Conservation (phyloP, 2,329 filamentous ascomycete species). For the Xylariaceae sp. region DNA sequence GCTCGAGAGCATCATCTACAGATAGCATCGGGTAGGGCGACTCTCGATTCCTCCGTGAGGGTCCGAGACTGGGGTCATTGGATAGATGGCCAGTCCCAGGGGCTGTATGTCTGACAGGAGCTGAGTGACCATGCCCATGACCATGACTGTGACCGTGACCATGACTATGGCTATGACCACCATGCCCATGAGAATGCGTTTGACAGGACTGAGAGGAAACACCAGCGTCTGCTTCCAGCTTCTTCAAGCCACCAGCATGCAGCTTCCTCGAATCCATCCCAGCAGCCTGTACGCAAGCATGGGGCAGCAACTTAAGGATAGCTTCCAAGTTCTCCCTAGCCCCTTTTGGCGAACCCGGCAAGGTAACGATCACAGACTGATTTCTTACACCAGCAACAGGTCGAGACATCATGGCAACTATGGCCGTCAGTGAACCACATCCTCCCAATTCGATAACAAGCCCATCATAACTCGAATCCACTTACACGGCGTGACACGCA, state of each 20-base stretch:
- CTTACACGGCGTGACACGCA: conserved; percentile 85
- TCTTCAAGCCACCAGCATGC: conserved; percentile 75
- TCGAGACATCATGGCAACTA: conserved; percentile 94
- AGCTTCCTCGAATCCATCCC: conserved; percentile 75
- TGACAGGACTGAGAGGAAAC: conserved; percentile 37
- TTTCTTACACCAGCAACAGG: conserved; percentile 85
- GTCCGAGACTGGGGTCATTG: conserved; percentile 56
- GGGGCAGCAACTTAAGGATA: conserved; percentile 82
- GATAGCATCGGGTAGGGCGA: conserved; percentile 91
- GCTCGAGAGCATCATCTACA: conserved; percentile 70
- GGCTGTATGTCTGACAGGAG: conserved; percentile 67
- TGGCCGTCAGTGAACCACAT: not conserved
- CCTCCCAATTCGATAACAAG: not conserved
- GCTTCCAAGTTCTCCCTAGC: conserved; percentile 90
- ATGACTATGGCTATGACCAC: conserved; percentile 7
- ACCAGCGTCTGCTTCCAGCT: conserved; percentile 78
- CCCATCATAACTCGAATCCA: conserved; percentile 8
- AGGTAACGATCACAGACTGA: conserved; percentile 74
- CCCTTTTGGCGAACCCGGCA: conserved; percentile 92
- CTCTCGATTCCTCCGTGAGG: conserved; percentile 68
- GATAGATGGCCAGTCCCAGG: conserved; percentile 53
- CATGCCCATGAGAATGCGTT: conserved; percentile 35
- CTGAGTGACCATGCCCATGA: conserved; percentile 57
- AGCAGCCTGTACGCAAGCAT: conserved; percentile 86
- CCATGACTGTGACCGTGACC: conserved; percentile 46